Evolutionary conservation across 306 rosid species (phyloP).

Genomic region (Ormosia emarginata): DNA sequence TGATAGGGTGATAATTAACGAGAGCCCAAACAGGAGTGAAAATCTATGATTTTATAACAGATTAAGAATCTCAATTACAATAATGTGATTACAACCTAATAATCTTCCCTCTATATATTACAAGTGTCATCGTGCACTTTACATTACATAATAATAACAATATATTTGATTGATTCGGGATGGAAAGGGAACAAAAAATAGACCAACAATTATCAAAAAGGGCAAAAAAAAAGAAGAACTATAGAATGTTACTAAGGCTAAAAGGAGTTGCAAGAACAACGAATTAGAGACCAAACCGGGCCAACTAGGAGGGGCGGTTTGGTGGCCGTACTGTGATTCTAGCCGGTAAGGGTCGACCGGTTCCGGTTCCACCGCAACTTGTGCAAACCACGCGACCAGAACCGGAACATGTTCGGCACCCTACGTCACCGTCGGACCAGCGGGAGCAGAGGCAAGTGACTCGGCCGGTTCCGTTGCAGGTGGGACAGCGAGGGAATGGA

Average conservation of each 20-base stretch:
- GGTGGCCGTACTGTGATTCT: constrained; percentile 50
- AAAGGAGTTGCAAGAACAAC: not conserved
- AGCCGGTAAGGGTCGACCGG: constrained; percentile 78
- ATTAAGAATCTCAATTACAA: constrained; percentile 8
- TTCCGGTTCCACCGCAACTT: constrained; percentile 88
- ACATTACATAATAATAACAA: constrained; percentile 10
- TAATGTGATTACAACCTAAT: constrained; percentile 1
- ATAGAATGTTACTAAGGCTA: not conserved
- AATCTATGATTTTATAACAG: not conserved
- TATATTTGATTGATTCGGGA: not conserved
- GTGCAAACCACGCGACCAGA: constrained; percentile 74
- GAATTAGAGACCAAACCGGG: not conserved
- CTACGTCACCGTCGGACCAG: constrained; percentile 87
- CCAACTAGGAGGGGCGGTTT: constrained; percentile 41
- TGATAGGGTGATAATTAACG: not conserved
- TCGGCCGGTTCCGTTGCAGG: constrained; percentile 86
- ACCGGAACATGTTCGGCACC: constrained; percentile 80
- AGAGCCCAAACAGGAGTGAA: not conserved
- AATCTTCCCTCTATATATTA: not conserved
- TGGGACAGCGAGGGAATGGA: constrained; percentile 63
- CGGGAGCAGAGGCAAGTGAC: constrained; percentile 81
- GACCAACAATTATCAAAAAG: not conserved
- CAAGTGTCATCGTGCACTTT: constrained; percentile 19
- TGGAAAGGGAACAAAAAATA: not conserved
- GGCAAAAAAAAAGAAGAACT: not conserved